Evolutionary conservation across 495 filamentous ascomycete species (phyloP), one percentile per base, ranked within the genome.

Genomic region (Talaromyces ruber): DNA sequence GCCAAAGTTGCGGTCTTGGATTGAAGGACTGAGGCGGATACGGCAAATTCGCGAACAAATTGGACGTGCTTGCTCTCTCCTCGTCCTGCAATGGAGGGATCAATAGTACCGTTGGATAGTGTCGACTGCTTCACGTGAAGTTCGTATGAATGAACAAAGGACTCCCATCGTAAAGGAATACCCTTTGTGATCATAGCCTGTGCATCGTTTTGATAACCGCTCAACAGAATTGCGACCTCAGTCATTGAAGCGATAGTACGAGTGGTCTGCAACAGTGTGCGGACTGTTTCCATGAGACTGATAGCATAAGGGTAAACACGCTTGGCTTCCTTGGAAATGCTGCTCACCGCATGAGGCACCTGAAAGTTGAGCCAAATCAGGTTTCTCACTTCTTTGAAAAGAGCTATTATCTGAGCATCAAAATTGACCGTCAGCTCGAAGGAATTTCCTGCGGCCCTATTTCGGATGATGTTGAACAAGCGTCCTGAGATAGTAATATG

Each of bases 361-460:
- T 88, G 86, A 71, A 89, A 98, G 67, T 89, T 92, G 52, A 94
- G 84, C 92, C 93, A 98, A 26, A 91, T 82, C 29, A 99, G 81
- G 67, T 98, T 98, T 26, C 94, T 86, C n/a, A 96, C 95, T 76
- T 99, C 94, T 69, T 99, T 99, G 81, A 98, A 99, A 30, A 99
- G 75, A 0, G 92, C 90, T 71, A 98, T 99, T 62, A 98, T 89
- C 68, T 98, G 93, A 8, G 90, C 86, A 73, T 99, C 93, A 63
- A 99, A 99, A 72, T 98, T 99, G 68, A 99, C 91, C 4, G 82
- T 84, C 16, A 99, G 82, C 72, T 98, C 93, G 37, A 96, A 72
- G 8, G 82, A 81, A 70, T 97, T 94, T 62, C 91, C 92, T 4
- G 90, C 87, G 4, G 92, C 87, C 53, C 94, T 86, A 65, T 96